A percentile compares a stretch with the other conserved stretches of the same genome.
Evolutionary conservation across 1,284 basidiomycete species (phyloP).

Genomic region (Neonothopanus nambi): DNA sequence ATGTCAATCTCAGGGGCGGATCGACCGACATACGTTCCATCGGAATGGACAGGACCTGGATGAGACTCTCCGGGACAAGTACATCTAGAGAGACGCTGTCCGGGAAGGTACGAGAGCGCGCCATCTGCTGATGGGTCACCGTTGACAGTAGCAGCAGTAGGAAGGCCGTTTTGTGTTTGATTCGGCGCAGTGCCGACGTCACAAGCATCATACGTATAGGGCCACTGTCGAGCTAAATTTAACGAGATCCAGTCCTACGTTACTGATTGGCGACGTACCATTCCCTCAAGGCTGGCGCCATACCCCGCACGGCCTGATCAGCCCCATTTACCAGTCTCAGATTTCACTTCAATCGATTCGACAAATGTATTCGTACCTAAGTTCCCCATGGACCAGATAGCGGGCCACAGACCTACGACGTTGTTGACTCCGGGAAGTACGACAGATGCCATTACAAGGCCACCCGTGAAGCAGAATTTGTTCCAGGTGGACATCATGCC

Average conservation of each 20-base stretch:
- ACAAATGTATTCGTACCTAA: conserved; percentile 30
- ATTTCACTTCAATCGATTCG: background rate
- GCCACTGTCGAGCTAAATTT: conserved; percentile 52
- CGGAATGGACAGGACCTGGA: conserved; percentile 68
- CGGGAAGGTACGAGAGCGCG: conserved; percentile 66
- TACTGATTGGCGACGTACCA: conserved; percentile 32
- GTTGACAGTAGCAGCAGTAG: conserved; percentile 42
- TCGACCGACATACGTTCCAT: conserved; percentile 72
- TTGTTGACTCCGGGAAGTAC: conserved; percentile 78
- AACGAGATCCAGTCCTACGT: conserved; percentile 2
- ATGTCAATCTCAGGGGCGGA: conserved; percentile 82
- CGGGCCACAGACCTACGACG: conserved; percentile 65
- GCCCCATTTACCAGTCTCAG: conserved; percentile 27
- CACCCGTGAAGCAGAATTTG: conserved; percentile 94
- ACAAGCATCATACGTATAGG: conserved; percentile 77
- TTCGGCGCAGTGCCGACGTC: conserved; percentile 71
- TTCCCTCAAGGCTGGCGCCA: conserved; percentile 49
- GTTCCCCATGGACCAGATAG: conserved; percentile 76
- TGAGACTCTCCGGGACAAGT: conserved; percentile 77
- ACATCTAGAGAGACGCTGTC: conserved; percentile 79
- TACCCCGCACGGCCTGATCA: conserved; percentile 51
- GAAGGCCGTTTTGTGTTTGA: conserved; percentile 49
- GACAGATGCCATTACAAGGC: conserved; percentile 71
- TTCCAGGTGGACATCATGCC: conserved; percentile 81
- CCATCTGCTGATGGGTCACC: conserved; percentile 45